Conservation (phyloP, 2,329 filamentous ascomycete species). For the Cladophialophora carrionii region DNA sequence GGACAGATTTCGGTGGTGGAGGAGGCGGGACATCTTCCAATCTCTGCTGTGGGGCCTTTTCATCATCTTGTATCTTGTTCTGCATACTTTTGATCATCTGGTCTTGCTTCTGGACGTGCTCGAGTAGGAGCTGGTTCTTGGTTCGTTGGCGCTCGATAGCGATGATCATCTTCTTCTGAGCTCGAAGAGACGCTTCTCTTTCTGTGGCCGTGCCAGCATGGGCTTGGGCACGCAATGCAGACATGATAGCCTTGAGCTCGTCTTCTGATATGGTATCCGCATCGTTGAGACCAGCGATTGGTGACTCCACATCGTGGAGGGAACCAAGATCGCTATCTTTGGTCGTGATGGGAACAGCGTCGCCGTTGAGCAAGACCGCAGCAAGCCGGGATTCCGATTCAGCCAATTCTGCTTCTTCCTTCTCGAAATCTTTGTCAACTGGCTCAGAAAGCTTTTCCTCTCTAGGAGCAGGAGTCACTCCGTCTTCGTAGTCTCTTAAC, state of each 20-base stretch:
- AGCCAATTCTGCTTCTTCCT: conserved; percentile 34
- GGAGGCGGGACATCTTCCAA: conserved; percentile 19
- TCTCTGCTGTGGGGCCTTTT: conserved; percentile 8
- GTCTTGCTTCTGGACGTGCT: conserved; percentile 35
- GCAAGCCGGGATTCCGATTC: conserved; percentile 36
- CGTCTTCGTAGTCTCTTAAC: conserved; percentile 37
- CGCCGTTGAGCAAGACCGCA: conserved; percentile 33
- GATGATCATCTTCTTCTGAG: conserved; percentile 37
- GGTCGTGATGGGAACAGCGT: conserved; percentile 4
- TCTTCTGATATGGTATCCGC: conserved; percentile 35
- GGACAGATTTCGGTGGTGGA: conserved; percentile 27
- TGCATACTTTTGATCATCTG: conserved; percentile 34
- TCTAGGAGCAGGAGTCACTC: conserved; percentile 18
- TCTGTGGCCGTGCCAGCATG: conserved; percentile 34
- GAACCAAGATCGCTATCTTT: conserved; percentile 9
- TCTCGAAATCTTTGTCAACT: conserved; percentile 31
- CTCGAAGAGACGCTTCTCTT: conserved; percentile 31
- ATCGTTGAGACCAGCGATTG: conserved; percentile 10
- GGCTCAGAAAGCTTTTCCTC: conserved; percentile 16
- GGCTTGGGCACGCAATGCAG: conserved; percentile 37
- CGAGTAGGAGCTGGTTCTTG: conserved; percentile 32
- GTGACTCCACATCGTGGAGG: conserved; percentile 9
- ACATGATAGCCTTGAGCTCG: conserved; percentile 39
- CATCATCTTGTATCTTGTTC: conserved; percentile 19
- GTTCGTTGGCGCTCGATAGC: conserved; percentile 35